Base-by-base conservation (phyloP, 768 basidiomycete genomes). In the Phanerochaete sordida region DNA sequence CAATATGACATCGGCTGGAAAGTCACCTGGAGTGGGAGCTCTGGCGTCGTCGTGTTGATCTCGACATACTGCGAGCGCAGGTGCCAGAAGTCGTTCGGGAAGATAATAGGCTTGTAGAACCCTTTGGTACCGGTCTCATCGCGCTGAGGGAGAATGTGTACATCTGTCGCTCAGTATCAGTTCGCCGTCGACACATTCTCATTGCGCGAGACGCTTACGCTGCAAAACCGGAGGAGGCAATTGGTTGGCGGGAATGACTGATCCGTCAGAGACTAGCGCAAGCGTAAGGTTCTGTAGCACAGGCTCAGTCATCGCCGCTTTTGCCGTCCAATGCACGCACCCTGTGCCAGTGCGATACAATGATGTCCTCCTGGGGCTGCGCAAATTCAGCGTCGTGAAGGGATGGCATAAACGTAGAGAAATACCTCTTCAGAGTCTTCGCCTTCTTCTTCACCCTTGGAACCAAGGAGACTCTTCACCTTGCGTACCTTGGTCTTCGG, bases 51-150 rank as follows among this genome's bases (percentile, higher is more conserved):
- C n/a, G 78, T 72, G 72, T 98, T 98, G 72, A 98, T 82, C 66
- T 95, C 90, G 58, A 84, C 71, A 66, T 92, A 87, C 61, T 95
- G 88, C 44, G 89, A 87, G 39, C 86, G 84, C 30, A 93, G 81
- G 63, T 90, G 84, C 94, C 96, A 98, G 74, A 98, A 98, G 69
- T 97, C 94, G 69, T 98, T 98, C 15, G 93, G 84, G 73, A 90
- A 98, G 37, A 98, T 70, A 60, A 95, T 86, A 9, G 96, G 96
- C 67, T 86, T 90, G 80, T 95, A 94, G 63, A 80, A 84, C 2
- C 84, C 90, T 61, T 80, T 81, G 2, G 79, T 81, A 3, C 88
- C 87, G 24, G 84, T 83, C 37, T 81, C 73, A 62, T 92, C 90
- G 37, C 89, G 84, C 57, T 77, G 78, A 3, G 83, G 79, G 39